These are phyloP conservation scores for Penicillium tannophilum DNA, from an alignment of 495 filamentous ascomycete genomes.

Conservation along the genomic window DNA sequence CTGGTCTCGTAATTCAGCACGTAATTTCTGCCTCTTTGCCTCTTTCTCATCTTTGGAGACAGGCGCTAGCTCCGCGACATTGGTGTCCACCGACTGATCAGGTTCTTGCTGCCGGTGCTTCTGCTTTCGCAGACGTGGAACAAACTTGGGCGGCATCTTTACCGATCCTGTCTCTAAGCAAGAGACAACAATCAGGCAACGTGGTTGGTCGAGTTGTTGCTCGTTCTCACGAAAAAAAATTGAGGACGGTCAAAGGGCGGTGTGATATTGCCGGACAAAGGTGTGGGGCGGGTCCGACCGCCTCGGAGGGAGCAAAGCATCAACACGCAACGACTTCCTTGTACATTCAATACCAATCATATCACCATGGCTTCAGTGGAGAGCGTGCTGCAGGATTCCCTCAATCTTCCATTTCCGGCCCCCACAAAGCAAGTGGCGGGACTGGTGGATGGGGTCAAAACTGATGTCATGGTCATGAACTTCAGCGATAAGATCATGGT, in stretches of 20 bases:
- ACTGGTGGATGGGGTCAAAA: slow-evolving; percentile 64
- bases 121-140: slow-evolving; percentile 80
- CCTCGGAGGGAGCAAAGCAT: slow-evolving; percentile 14
- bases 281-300: slow-evolving; percentile 26
- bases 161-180: slow-evolving; percentile 16
- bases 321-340: slow-evolving; percentile 14
- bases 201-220: slow-evolving; percentile 20
- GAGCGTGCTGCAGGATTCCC: slow-evolving; percentile 34
- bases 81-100: slow-evolving; percentile 59
- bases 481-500: slow-evolving; percentile 94
- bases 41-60: slow-evolving; percentile 67
- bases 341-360: neutral
- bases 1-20: slow-evolving; percentile 59
- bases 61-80: slow-evolving; percentile 71
- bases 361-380: slow-evolving; percentile 37
- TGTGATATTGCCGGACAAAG: slow-evolving; percentile 22
- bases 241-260: slow-evolving; percentile 21
- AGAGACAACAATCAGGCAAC: slow-evolving; percentile 20
- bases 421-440: slow-evolving; percentile 66
- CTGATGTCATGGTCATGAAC: slow-evolving; percentile 66
- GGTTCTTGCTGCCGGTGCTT: slow-evolving; percentile 45
- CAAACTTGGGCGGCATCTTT: slow-evolving; percentile 69
- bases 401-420: slow-evolving; percentile 72
- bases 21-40: slow-evolving; percentile 66
- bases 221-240: slow-evolving; percentile 27